These are phyloP conservation scores for Rhodosporidiobolus odoratus DNA, from an alignment of 768 basidiomycete genomes.

Conservation along the genomic window DNA sequence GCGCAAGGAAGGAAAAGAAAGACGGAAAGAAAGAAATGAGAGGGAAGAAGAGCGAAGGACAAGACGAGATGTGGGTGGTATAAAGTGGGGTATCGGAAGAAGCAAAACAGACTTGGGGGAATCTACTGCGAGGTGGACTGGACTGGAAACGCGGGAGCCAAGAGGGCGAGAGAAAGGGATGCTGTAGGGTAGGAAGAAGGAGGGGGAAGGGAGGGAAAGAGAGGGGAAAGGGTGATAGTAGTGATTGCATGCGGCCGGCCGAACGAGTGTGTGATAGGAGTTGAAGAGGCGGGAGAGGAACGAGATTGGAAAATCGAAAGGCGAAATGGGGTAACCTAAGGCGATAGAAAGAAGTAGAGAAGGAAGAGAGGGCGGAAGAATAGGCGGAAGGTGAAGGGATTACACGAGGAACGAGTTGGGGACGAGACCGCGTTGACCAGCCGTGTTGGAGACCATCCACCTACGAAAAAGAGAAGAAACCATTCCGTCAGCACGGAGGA, in stretches of 20 bases:
- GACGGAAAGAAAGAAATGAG: not conserved
- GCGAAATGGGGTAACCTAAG: no score
- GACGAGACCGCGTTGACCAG: slow-evolving; percentile 23
- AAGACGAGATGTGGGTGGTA: not conserved
- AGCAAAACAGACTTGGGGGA: no score
- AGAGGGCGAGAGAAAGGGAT: not conserved
- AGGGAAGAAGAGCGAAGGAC: not conserved
- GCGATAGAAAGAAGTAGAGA: no score
- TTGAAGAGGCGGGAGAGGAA: no score
- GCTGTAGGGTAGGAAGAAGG: not conserved
- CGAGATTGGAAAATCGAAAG: no score
- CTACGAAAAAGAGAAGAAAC: not conserved
- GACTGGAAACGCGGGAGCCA: no score
- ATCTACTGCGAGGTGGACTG: no score
- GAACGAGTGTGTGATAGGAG: no score
- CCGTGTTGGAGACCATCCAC: slow-evolving; percentile 28
- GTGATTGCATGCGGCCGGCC: not conserved
- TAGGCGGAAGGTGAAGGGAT: not conserved
- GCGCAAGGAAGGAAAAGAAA: not conserved
- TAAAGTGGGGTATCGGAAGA: not conserved
- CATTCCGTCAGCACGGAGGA: not conserved
- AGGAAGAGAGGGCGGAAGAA: not conserved
- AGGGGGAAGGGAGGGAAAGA: not conserved
- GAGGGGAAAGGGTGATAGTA: not conserved
- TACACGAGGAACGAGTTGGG: slow-evolving; percentile 23